phyloP scores from a whole-genome alignment of 1,139 yeast genomes.

The Blastobotrys raffinosifermentans region DNA sequence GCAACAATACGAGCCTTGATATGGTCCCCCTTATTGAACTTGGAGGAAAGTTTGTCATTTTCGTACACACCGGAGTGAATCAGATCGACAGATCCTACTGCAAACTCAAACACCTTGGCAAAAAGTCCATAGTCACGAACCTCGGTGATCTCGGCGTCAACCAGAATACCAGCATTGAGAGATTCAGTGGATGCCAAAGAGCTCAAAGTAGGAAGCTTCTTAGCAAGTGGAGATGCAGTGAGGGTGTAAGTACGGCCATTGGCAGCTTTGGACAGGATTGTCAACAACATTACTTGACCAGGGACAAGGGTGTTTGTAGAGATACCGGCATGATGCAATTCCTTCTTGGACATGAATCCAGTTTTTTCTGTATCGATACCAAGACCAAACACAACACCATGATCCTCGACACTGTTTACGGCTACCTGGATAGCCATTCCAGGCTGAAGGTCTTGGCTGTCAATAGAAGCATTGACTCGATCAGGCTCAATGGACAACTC shows the following conservation, averaged over 20 bases:
- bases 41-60: slow-evolving; percentile 48
- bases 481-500: slow-evolving; percentile 73
- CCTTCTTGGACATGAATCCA: slow-evolving; percentile 78
- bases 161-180: slow-evolving; percentile 75
- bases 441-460: slow-evolving; percentile 52
- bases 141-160: slow-evolving; percentile 65
- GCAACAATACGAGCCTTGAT: slow-evolving; percentile 68
- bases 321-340: slow-evolving; percentile 34
- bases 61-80: slow-evolving; percentile 54
- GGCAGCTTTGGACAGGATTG: slow-evolving; percentile 29
- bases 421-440: slow-evolving; percentile 72
- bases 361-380: slow-evolving; percentile 47
- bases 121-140: slow-evolving; percentile 53
- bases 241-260: slow-evolving; percentile 59
- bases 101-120: slow-evolving; percentile 64
- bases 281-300: slow-evolving; percentile 37
- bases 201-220: slow-evolving; percentile 41
- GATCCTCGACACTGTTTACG: slow-evolving; percentile 80
- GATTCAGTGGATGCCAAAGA: slow-evolving; percentile 69
- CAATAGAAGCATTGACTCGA: slow-evolving; percentile 55
- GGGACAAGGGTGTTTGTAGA: slow-evolving; percentile 36
- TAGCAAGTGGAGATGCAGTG: slow-evolving; percentile 39
- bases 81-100: slow-evolving; percentile 64
- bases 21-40: slow-evolving; percentile 58
- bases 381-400: slow-evolving; percentile 71